phyloP scores from a whole-genome alignment of 1,139 yeast species.

The Kurtzmaniella quercitrusa region DNA sequence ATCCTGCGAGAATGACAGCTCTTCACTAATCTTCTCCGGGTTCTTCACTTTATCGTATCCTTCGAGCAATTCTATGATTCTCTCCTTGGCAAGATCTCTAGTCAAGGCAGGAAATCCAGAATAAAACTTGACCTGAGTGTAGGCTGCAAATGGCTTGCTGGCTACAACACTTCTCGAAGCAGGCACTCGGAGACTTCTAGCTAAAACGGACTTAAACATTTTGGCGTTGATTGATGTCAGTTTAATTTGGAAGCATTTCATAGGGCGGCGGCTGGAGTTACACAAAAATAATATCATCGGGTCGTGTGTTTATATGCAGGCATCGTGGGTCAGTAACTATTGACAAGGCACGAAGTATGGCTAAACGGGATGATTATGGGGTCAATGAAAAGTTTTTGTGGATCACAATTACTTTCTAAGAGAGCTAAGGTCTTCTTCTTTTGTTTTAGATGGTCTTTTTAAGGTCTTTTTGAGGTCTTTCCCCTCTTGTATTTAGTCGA shows the following conservation, averaged over 20 bases:
- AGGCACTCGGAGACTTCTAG: slow-evolving; percentile 26
- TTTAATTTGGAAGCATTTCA: slow-evolving; percentile 1
- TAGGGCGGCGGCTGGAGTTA: not conserved
- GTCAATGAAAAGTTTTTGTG: too few relatives aligned
- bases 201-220: slow-evolving; percentile 34
- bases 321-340: slow-evolving; percentile 12
- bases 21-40: slow-evolving; percentile 48
- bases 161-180: slow-evolving; percentile 10
- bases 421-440: too few relatives aligned
- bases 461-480: too few relatives aligned
- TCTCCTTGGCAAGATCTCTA: slow-evolving; percentile 66
- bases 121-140: slow-evolving; percentile 39
- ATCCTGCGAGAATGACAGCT: slow-evolving; percentile 65
- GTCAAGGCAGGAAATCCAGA: slow-evolving; percentile 64
- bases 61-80: slow-evolving; percentile 75
- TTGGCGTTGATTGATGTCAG: slow-evolving; percentile 5
- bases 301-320: slow-evolving; percentile 7
- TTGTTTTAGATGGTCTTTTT: too few relatives aligned
- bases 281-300: not conserved
- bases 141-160: slow-evolving; percentile 13
- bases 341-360: slow-evolving; percentile 4
- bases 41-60: slow-evolving; percentile 67
- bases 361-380: too few relatives aligned
- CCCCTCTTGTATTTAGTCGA: not conserved
- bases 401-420: too few relatives aligned